A percentile compares a stretch with the other conserved stretches of the same genome.
Conservation (phyloP, 2,329 filamentous ascomycete species). For the Neodidymelliopsis sp. region DNA sequence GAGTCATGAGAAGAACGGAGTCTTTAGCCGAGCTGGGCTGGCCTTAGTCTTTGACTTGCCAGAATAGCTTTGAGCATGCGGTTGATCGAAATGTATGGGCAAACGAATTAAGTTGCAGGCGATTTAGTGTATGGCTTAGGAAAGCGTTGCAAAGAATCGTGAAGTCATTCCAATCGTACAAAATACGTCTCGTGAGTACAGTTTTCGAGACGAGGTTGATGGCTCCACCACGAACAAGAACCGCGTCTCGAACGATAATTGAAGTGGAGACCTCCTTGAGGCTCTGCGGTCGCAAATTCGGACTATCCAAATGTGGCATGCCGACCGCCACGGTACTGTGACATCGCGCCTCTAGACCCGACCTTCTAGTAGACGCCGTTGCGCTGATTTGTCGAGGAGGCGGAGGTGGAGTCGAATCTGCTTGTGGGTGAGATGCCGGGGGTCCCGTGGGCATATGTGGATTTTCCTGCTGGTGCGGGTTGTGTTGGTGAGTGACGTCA, state of each 20-base stretch:
- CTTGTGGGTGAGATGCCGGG: conserved; percentile 15
- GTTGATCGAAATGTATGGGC: too few relatives aligned
- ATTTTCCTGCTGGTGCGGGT: background rate
- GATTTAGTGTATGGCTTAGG: too few relatives aligned
- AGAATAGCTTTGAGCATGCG: too few relatives aligned
- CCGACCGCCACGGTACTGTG: conserved; percentile 2
- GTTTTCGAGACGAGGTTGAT: background rate
- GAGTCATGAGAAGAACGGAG: too few relatives aligned
- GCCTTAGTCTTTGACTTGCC: too few relatives aligned
- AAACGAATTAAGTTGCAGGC: too few relatives aligned
- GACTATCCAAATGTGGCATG: conserved; percentile 1
- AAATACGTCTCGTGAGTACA: background rate
- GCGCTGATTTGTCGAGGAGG: background rate
- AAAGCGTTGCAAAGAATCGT: too few relatives aligned
- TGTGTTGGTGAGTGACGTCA: conserved; percentile 8
- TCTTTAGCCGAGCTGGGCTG: too few relatives aligned
- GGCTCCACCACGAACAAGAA: background rate
- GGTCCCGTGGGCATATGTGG: conserved; percentile 10
- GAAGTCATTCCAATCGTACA: too few relatives aligned
- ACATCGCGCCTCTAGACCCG: conserved; percentile 2
- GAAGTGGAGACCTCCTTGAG: conserved; percentile 5
- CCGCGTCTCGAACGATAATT: background rate
- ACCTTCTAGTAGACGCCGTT: background rate
- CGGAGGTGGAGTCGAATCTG: background rate
- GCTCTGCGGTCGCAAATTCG: conserved; percentile 10